These are phyloP conservation scores for Suillus plorans DNA, from an alignment of 768 basidiomycete genomes.

Conservation along the genomic window DNA sequence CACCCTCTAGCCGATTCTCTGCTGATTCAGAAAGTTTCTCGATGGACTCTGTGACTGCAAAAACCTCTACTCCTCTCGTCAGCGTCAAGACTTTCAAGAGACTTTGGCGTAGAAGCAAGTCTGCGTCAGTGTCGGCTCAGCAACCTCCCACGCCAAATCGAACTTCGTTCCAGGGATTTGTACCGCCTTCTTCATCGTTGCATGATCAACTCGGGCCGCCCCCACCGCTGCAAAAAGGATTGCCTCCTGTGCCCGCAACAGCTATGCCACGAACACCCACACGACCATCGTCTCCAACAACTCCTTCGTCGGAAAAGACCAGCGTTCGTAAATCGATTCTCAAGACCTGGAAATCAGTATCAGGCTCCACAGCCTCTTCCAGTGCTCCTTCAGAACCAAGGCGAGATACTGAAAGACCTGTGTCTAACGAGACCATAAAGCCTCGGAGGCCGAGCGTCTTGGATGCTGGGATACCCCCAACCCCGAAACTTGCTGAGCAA, in stretches of 20 bases:
- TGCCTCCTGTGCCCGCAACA: slow-evolving; percentile 26
- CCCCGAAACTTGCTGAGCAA: slow-evolving; percentile 59
- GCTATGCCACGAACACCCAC: slow-evolving; percentile 21
- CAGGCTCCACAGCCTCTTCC: slow-evolving; percentile 30
- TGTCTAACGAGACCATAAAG: slow-evolving; percentile 35
- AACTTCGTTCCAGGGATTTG: slow-evolving; percentile 31
- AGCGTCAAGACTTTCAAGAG: slow-evolving; percentile 73
- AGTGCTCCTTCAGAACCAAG: slow-evolving; percentile 36
- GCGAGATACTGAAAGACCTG: slow-evolving; percentile 39
- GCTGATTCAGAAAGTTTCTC: slow-evolving; percentile 56
- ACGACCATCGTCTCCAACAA: slow-evolving; percentile 14
- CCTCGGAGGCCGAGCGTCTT: slow-evolving; percentile 48
- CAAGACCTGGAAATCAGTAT: slow-evolving; percentile 59
- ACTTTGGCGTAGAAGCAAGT: slow-evolving; percentile 75
- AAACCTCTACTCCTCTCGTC: slow-evolving; percentile 51
- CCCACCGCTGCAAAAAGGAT: slow-evolving; percentile 24
- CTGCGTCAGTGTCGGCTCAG: slow-evolving; percentile 33
- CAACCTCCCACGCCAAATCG: slow-evolving; percentile 37
- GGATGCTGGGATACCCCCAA: slow-evolving; percentile 53
- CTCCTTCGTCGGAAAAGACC: slow-evolving; percentile 45
- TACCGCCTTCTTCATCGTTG: slow-evolving; percentile 34
- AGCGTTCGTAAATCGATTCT: slow-evolving; percentile 68
- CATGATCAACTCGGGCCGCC: slow-evolving; percentile 25
- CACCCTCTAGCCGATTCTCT: slow-evolving; percentile 69
- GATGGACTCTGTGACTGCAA: slow-evolving; percentile 32